Base-by-base conservation (phyloP, 176 grass and related monocot genomes). In the Raddia guianensis region DNA sequence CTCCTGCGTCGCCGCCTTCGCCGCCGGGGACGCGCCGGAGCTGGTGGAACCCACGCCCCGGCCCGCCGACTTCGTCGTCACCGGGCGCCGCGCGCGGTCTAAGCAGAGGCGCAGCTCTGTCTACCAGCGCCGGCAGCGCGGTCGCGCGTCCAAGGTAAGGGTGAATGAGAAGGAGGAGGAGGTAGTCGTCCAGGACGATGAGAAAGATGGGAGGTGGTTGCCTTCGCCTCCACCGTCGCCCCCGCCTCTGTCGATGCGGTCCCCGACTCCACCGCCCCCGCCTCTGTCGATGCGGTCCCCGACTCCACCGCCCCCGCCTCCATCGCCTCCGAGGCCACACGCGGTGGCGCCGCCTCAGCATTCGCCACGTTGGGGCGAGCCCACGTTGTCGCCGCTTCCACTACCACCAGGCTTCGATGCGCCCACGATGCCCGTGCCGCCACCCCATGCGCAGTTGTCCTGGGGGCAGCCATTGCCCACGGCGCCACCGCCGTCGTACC, bases 11-110 rank as follows among this genome's bases (percentile, higher is more conserved):
- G 13, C 77, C 48, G 40, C 32, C 77, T 80, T 81, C 62, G 55
- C 68, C 63, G 32, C 18, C 27, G 66, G 33, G 7, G 74, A 37
- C 34, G 52, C 37, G 69, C 47, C 74, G 62, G 70, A 66, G 59
- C 40, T 66, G n/a, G 51, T 46, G 55, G 71, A 69, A 42, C 72
- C 48, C 27, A 61, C 33, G 70, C 80, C 84, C 4, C 52, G 19
- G 1, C 72, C 72, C 6, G 82, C 89, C 9, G 72, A 88, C 85
- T 84, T 78, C 60, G 72, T 85, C 46, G 10, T 91, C 51, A n/a
- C 15, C 5, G 77, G 86, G 6, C 72, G 85, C 12, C 74, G 82
- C 59, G 20, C 85, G 8, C 54, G 85, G 77, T 82, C 78, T 62
- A 91, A 85, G 77, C 27, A 73, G 72, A 91, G 51, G 45, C 82